A percentile compares a stretch with the other conserved stretches of the same genome.
These are phyloP conservation scores for Epichloe typhina DNA, from an alignment of 2,329 filamentous ascomycete genomes.

Conservation along the genomic window DNA sequence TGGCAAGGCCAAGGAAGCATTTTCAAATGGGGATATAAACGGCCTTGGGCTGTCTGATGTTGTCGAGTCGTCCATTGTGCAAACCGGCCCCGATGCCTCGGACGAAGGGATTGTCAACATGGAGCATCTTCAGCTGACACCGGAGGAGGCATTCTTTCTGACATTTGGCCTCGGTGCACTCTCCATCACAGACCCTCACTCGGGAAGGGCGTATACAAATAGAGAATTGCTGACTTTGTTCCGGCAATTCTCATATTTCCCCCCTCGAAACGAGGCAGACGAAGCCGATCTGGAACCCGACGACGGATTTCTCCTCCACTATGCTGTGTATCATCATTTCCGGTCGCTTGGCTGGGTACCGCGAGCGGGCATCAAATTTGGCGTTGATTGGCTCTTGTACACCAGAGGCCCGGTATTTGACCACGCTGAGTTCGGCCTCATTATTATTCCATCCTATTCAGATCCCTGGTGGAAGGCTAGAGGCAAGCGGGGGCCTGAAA, in stretches of 20 bases:
- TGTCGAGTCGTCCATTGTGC: background rate
- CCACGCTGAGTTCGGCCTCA: constrained; percentile 83
- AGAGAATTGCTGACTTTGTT: constrained; percentile 52
- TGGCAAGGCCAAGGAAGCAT: constrained; percentile 3
- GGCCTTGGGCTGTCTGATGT: background rate
- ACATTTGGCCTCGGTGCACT: constrained; percentile 68
- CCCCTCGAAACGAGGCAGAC: constrained; percentile 31
- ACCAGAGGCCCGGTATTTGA: constrained; percentile 85
- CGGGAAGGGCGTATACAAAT: constrained; percentile 32
- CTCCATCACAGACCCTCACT: constrained; percentile 40
- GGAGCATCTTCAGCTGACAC: constrained; percentile 85
- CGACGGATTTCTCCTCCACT: constrained; percentile 74
- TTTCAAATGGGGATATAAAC: background rate
- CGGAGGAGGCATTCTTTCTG: constrained; percentile 88
- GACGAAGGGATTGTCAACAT: constrained; percentile 27
- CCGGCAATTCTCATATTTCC: constrained; percentile 57
- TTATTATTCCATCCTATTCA: constrained; percentile 72
- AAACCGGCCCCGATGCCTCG: background rate
- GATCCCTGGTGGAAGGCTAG: constrained; percentile 56
- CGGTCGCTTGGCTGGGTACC: constrained; percentile 91
- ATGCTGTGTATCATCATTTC: constrained; percentile 91
- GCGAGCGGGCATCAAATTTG: constrained; percentile 85
- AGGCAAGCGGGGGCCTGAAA: constrained; percentile 34
- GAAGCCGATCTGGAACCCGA: constrained; percentile 48
- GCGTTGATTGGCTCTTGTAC: constrained; percentile 89